Evolutionary conservation across 2,329 filamentous ascomycete genomes (phyloP).

Genomic region (Teratosphaeria epicoccoides): DNA sequence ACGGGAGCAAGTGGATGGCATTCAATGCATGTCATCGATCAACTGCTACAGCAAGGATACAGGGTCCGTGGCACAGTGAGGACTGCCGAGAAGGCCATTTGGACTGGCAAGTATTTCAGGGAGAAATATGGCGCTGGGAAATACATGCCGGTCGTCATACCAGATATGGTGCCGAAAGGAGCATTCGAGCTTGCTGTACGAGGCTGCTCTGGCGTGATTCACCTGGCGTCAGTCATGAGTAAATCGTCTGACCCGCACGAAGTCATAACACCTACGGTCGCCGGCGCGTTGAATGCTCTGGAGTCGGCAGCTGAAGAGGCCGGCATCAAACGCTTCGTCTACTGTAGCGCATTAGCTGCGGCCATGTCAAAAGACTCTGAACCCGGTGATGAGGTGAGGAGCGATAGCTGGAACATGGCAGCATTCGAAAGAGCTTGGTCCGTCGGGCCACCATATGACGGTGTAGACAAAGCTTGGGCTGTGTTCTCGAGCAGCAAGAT

Average conservation of each 20-base stretch:
- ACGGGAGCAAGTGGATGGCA: constrained; percentile 21
- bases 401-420: constrained; percentile 29
- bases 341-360: constrained; percentile 30
- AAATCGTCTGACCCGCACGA: constrained; percentile 32
- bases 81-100: constrained; percentile 16
- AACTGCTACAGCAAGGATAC: constrained; percentile 19
- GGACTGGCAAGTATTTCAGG: constrained; percentile 17
- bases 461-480: constrained; percentile 10
- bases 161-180: constrained; percentile 27
- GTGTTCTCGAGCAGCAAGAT: constrained; percentile 37
- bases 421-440: constrained; percentile 24
- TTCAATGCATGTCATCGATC: constrained; percentile 20
- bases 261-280: constrained; percentile 33
- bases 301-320: constrained; percentile 32
- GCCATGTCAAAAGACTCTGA: constrained; percentile 22
- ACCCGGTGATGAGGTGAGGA: constrained; percentile 23
- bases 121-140: constrained; percentile 19
- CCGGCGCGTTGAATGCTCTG: constrained; percentile 28
- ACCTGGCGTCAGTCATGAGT: constrained; percentile 35
- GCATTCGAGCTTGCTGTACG: constrained; percentile 33
- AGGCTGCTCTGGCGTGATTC: constrained; percentile 33
- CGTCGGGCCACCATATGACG: constrained; percentile 15
- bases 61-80: constrained; percentile 21
- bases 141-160: constrained; percentile 32
- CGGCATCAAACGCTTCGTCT: constrained; percentile 33